Evolutionary conservation across 2,329 filamentous ascomycete genomes (phyloP), one percentile per base, ranked within the genome.

Genomic region (Apiospora aurea): DNA sequence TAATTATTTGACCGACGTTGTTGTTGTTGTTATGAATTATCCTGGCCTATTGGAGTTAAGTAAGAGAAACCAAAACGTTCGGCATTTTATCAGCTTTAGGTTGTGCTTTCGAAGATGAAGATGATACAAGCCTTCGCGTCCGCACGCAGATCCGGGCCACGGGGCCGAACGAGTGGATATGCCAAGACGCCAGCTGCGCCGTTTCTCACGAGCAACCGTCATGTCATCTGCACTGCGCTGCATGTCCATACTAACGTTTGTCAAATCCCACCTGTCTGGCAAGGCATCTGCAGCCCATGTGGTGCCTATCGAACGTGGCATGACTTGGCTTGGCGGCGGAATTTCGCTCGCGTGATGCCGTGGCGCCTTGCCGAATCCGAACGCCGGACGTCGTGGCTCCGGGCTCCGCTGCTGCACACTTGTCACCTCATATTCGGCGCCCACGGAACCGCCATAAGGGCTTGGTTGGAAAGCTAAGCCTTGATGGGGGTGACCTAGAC

Each of bases 281-380:
- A 18, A 21, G 16, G 10, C 34, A 18, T 4, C 53, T 16, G 26
- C 16, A 29, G 29, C 29, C 16, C 16, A 21, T 61, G 53, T 38
- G 29, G 1, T 1, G 8, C 3, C 6, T 10, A 61, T 21, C 14
- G 3, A 38, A 10, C 29, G 53, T 61, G 26, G 53, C 34, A 34
- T 61, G 53, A n/a, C 6, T 18, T 18, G 34, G 5, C 34, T 64
- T 38, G 57, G 57, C 57, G 34, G 10, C 57, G 57, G 57, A 24
- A 38, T 64, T 38, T 13, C 10, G 57, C 57, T 64, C 18, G 29
- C 34, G 57, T 41, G 57, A 11, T 64, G 57, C 57, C 57, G 57
- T n/a, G 34, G 14, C 57, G 34, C 57, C 57, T n/a, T 64, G 21
- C 57, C 57, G 57, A 64, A 64, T 41, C 18, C 57, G 57, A 64